Evolutionary conservation across 257 asterid genomes (phyloP), one percentile per base, ranked within the genome.

Genomic region (Gentiana dahurica): DNA sequence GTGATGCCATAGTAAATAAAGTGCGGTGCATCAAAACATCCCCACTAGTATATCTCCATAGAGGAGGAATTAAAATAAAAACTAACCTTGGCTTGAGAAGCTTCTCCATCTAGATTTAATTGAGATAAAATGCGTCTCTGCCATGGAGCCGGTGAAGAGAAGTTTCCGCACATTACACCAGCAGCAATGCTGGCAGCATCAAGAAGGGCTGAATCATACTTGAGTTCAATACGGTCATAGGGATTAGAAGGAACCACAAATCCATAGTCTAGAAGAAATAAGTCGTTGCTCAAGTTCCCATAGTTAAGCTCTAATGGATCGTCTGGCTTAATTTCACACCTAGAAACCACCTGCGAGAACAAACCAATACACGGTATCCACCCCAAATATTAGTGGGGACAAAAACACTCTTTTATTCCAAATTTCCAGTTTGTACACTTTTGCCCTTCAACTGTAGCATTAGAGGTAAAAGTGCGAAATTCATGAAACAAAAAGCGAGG

Each of bases 181-280:
- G 94, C 94, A 63, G 90, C 90, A 73, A 70, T 77, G 85, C 95
- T 77, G 44, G 99, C 98, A 75, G 96, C 95, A 70, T 87, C 98
- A n/a, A 92, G 78, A 61, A 92, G 89, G 54, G 82, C 82, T 1
- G 86, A 62, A 45, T 92, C 97, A 51, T 80, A 88, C 82, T 76
- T 85, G 66, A 92, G 95, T 59, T 92, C 99, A 33, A 92, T 73
- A 69, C 88, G 79, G 65, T 92, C 95, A 32, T 85, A 79, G 6
- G 99, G 95, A 62, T 80, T 92, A 12, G 97, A 81, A 45, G 94
- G 78, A 54, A 85, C 53, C 45, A 85, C 86, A 65, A 92, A 92
- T 54, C 99, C 97, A 55, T 92, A 92, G 74, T 92, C 97, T 32
- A 92, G 78, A 68, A 92, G 94, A 69, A 92, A 83, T 57, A 85